These are phyloP conservation scores for Vitis labrusca DNA, from an alignment of 164 flowering plant genomes.

Conservation along the genomic window DNA sequence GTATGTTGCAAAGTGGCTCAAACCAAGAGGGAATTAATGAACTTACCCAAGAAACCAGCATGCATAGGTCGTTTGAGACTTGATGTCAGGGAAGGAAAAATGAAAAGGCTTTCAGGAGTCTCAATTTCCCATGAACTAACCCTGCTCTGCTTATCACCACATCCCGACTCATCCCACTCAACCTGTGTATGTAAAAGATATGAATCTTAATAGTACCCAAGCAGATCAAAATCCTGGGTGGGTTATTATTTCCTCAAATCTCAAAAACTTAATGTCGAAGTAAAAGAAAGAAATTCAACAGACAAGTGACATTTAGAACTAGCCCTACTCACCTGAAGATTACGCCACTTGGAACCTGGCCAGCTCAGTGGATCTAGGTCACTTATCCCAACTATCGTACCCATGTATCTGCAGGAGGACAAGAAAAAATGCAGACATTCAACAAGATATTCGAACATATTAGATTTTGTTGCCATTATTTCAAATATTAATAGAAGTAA, in stretches of 20 bases:
- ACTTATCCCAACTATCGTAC: conserved; percentile 76
- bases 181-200: conserved; percentile 48
- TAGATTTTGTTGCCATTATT: too few species aligned
- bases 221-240: background rate
- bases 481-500: too few species aligned
- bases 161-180: conserved; percentile 97
- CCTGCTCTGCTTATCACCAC: conserved; percentile 73
- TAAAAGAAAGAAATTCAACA: background rate
- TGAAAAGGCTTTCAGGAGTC: conserved; percentile 87
- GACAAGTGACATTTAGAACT: background rate
- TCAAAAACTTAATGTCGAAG: background rate
- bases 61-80: conserved; percentile 72
- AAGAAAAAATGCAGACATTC: background rate
- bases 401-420: conserved; percentile 80
- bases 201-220: background rate
- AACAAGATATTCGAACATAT: too few species aligned
- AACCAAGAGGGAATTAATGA: background rate
- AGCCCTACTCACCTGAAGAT: conserved; percentile 69
- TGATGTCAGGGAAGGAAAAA: conserved; percentile 82
- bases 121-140: conserved; percentile 97
- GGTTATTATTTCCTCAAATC: background rate
- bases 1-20: too few species aligned
- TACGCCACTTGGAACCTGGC: conserved; percentile 98
- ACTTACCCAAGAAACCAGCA: conserved; percentile 60
- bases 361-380: conserved; percentile 91